Evolutionary conservation across 352 stramenopile genomes (phyloP), one percentile per base, ranked within the genome.

Genomic region (Globisporangium barbulae): DNA sequence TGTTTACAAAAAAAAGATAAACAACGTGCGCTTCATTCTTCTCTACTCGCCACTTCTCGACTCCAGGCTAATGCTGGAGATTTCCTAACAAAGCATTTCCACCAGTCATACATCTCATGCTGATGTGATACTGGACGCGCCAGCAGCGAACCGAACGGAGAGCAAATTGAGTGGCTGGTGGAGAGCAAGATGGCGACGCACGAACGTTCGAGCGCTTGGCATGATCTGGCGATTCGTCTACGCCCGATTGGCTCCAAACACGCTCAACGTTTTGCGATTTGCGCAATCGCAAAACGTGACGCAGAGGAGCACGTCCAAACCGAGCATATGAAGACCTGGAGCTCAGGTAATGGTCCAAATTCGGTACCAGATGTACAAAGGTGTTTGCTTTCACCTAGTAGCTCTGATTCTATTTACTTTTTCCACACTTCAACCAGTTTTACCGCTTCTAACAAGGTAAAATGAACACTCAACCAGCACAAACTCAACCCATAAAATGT

Each of bases 191-290:
- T 0, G 0, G 9, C 37, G 9, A 42, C 37, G 2, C 8, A 8
- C 37, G 15, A 42, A 13, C 10, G 37, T 15, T 21, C 41, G 17
- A 47, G 5, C 3, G 17, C 41, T 47, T 47, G 25, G 10, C 25
- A 54, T 3, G 48, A 54, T 37, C 48, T 15, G 15, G 48, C 25
- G 5, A n/a, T 54, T 54, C 48, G 48, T 54, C 48, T 37, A 60
- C 42, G 28, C 17, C 17, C 7, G 57, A 30, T 39, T 63, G 37
- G 35, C 41, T 52, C 35, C 9, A 41, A 28, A 28, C 22, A 39
- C 30, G 13, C 7, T 21, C 13, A 25, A 5, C 22, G 48, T 13
- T 47, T 15, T 47, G 41, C 30, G 48, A 53, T 53, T 53, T 54
- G 48, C 48, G 48, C 48, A 54, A 54, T 39, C 48, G 31, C 22